Percentiles rank a stretch among this genome's conserved stretches.
These are phyloP conservation scores for Flaveria floridana DNA, from an alignment of 140 eudicot genomes.

Conservation along the genomic window DNA sequence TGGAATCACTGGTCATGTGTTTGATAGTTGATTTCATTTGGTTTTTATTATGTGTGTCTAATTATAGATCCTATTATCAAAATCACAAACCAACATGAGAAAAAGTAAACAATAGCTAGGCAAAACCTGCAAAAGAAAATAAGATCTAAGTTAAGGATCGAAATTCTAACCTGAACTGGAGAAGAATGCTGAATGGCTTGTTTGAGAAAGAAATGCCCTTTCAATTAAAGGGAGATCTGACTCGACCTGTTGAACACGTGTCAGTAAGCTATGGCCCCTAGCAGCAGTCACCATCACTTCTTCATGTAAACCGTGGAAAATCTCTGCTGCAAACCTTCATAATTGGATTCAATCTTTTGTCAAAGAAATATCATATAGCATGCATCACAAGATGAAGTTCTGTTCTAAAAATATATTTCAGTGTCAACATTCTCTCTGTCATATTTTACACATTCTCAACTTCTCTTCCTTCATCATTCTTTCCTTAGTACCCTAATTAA, in stretches of 20 bases:
- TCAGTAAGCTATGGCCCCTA: constrained; percentile 77
- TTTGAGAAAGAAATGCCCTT: constrained; percentile 83
- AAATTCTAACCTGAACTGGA: constrained; percentile 56
- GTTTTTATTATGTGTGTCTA: background rate
- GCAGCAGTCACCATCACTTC: constrained; percentile 94
- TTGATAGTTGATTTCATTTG: background rate
- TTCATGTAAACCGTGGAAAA: constrained; percentile 93
- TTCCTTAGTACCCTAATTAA: background rate
- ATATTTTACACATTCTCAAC: background rate
- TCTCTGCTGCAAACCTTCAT: constrained; percentile 94
- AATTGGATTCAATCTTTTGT: constrained; percentile 19
- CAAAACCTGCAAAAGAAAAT: constrained; percentile 9
- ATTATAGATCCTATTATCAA: background rate
- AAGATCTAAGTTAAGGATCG: background rate
- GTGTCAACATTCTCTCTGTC: background rate
- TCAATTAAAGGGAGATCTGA: constrained; percentile 76
- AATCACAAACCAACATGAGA: background rate
- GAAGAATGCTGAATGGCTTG: constrained; percentile 67
- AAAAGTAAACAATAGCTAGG: background rate
- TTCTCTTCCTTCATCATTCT: background rate
- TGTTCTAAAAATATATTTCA: background rate
- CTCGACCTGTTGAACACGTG: constrained; percentile 88
- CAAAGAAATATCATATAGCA: constrained; percentile 4
- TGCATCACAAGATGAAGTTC: constrained; percentile 5
- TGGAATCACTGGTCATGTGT: background rate